A percentile compares a stretch with the other conserved stretches of the same genome.
These are phyloP conservation scores for Aureobasidium melanogenum DNA, from an alignment of 2,329 filamentous ascomycete species.

Conservation along the genomic window DNA sequence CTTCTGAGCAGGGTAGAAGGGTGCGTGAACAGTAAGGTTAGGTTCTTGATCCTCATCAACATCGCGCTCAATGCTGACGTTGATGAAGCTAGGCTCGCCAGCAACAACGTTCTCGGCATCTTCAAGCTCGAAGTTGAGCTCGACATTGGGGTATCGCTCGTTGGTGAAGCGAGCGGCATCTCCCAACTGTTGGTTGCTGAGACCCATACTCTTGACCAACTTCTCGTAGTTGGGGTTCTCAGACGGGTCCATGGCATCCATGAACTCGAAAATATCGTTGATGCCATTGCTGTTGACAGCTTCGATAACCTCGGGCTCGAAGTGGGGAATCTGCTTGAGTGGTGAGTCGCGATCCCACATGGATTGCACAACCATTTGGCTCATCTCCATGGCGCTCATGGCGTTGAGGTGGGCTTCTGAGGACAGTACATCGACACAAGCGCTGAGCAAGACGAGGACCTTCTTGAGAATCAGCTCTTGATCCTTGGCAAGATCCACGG, in stretches of 20 bases:
- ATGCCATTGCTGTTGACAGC: conserved; percentile 72
- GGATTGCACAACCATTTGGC: conserved; percentile 95
- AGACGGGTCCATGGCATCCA: conserved; percentile 95
- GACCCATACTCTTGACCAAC: conserved; percentile 67
- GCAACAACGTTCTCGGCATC: conserved; percentile 73
- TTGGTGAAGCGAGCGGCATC: conserved; percentile 95
- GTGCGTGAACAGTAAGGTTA: conserved; percentile 81
- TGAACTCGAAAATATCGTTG: conserved; percentile 94
- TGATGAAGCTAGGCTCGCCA: conserved; percentile 72
- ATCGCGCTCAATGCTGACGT: conserved; percentile 77
- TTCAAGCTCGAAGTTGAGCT: conserved; percentile 78
- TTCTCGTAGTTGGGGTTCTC: conserved; percentile 76
- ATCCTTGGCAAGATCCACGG: conserved; percentile 90
- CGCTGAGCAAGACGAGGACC: conserved; percentile 78
- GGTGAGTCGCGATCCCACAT: conserved; percentile 99
- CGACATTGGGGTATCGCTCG: conserved; percentile 88
- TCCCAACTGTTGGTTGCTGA: conserved; percentile 72
- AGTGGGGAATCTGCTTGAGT: conserved; percentile 95
- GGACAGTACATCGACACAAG: conserved; percentile 88
- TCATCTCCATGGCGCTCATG: conserved; percentile 98
- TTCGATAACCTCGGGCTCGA: conserved; percentile 73
- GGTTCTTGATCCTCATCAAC: conserved; percentile 62
- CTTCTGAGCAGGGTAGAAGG: conserved; percentile 87
- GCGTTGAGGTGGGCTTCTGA: conserved; percentile 95
- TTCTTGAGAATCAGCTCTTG: conserved; percentile 82